These are phyloP conservation scores for Termitomyces sp. DNA, from an alignment of 768 basidiomycete species.

Conservation along the genomic window DNA sequence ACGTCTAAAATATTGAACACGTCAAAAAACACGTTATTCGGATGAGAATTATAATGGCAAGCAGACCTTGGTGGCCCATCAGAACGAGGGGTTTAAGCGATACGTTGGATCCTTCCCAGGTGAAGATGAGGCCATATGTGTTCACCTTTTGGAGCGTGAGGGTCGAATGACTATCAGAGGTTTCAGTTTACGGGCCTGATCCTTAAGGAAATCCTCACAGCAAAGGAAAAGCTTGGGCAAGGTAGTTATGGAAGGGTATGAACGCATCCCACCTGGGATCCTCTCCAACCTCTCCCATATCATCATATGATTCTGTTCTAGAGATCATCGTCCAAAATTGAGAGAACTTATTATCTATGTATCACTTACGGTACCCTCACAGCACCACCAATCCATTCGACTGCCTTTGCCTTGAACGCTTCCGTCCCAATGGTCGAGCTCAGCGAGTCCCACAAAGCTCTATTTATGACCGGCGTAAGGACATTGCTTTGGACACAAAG, in stretches of 20 bases:
- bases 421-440: slow-evolving; percentile 25
- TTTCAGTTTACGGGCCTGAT: not conserved
- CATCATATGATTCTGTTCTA: slow-evolving; percentile 51
- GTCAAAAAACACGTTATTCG: not conserved
- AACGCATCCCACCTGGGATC: slow-evolving; percentile 56
- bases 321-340: not conserved
- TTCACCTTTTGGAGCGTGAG: slow-evolving; percentile 67
- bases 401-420: slow-evolving; percentile 32
- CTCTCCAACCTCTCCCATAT: slow-evolving; percentile 38
- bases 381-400: slow-evolving; percentile 44
- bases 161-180: slow-evolving; percentile 40
- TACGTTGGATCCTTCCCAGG: slow-evolving; percentile 61
- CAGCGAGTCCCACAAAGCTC: slow-evolving; percentile 28
- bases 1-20: slow-evolving; percentile 36
- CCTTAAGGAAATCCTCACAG: slow-evolving; percentile 33
- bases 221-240: slow-evolving; percentile 50
- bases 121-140: slow-evolving; percentile 68
- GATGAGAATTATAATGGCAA: not conserved
- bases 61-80: slow-evolving; percentile 59
- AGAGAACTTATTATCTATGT: not conserved
- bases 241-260: slow-evolving; percentile 47
- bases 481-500: slow-evolving; percentile 32
- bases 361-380: slow-evolving; percentile 36
- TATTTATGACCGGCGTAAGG: slow-evolving; percentile 33
- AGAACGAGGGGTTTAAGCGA: slow-evolving; percentile 65